Conservation (phyloP, 2,329 filamentous ascomycete species). For the Epichloe sibirici region DNA sequence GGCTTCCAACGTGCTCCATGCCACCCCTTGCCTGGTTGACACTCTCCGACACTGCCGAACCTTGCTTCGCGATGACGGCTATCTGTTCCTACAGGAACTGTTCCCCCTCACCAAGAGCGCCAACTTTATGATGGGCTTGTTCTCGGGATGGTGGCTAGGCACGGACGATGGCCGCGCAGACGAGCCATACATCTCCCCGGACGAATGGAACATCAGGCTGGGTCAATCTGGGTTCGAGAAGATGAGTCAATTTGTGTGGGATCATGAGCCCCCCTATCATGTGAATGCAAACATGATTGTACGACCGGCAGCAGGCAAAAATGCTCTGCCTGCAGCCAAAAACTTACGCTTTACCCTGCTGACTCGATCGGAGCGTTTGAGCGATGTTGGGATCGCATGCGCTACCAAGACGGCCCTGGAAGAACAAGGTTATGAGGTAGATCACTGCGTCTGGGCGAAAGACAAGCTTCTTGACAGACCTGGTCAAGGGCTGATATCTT, state of each 20-base stretch:
- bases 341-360: no score
- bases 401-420: no score
- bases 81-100: conserved; percentile 6
- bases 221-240: not conserved
- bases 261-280: not conserved
- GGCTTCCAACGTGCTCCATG: conserved; percentile 25
- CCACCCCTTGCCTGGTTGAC: conserved; percentile 17
- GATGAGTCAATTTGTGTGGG: not conserved
- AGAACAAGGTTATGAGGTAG: no score
- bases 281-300: not conserved
- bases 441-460: no score
- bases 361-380: no score
- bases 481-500: no score
- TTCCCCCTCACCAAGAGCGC: not conserved
- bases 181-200: not conserved
- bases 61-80: conserved; percentile 4
- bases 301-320: no score
- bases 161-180: not conserved
- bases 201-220: conserved; percentile 1
- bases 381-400: no score
- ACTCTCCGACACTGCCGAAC: conserved; percentile 9
- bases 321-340: no score
- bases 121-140: conserved; percentile 1
- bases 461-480: no score
- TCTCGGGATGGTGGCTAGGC: conserved; percentile 1